These are phyloP conservation scores for Nakazawaea anatomiae DNA, from an alignment of 805 yeast genomes.

Conservation along the genomic window DNA sequence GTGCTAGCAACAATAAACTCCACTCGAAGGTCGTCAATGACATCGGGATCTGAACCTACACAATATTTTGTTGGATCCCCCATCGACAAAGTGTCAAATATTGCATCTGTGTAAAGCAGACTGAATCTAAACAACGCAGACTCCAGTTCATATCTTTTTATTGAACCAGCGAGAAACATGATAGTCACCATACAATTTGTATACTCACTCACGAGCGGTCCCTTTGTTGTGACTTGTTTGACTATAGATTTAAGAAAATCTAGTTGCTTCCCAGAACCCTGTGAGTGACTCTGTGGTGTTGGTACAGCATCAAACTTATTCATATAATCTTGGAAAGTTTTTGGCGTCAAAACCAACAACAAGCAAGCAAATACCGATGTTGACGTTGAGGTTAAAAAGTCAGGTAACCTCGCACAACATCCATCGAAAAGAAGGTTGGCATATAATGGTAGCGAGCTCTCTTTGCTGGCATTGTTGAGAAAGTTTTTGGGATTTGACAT, in stretches of 20 bases:
- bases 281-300: constrained; percentile 4
- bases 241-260: constrained; percentile 7
- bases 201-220: constrained; percentile 1
- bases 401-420: constrained; percentile 1
- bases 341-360: constrained; percentile 27
- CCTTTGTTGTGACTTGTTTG: constrained; percentile 4
- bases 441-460: constrained; percentile 3
- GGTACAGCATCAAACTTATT: constrained; percentile 6
- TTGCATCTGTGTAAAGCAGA: constrained; percentile 3
- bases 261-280: neutral
- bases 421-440: constrained; percentile 6
- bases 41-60: constrained; percentile 13
- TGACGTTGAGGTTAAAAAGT: neutral
- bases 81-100: constrained; percentile 7
- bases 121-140: constrained; percentile 5
- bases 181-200: constrained; percentile 9
- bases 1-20: constrained; percentile 20
- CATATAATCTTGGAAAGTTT: constrained; percentile 21
- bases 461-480: constrained; percentile 17
- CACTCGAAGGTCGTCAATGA: constrained; percentile 18
- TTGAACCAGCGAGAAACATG: constrained; percentile 9
- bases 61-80: constrained; percentile 14
- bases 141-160: constrained; percentile 3
- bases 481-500: constrained; percentile 42
- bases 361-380: constrained; percentile 23